Evolutionary conservation across 139 green algal genomes (phyloP).

Genomic region (Chlamydomonas sphaeroides): DNA sequence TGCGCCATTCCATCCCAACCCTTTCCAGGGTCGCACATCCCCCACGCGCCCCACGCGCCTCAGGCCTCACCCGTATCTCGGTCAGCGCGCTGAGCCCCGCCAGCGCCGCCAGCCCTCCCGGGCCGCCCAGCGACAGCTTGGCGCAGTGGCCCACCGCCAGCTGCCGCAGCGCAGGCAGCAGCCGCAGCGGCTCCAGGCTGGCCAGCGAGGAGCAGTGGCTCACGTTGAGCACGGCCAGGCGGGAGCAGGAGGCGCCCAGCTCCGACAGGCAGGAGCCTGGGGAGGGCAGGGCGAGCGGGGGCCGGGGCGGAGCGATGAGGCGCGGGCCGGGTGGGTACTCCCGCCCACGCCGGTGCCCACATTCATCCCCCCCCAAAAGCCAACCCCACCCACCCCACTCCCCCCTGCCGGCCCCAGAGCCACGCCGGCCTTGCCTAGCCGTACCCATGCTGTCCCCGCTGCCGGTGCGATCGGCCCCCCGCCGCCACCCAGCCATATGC

Average conservation of each 20-base stretch:
- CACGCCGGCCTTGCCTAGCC: too few relatives aligned
- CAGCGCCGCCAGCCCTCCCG: neutral
- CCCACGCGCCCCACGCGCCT: too few relatives aligned
- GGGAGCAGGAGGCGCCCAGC: neutral
- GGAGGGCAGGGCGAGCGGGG: neutral
- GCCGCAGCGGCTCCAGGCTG: conserved; percentile 23
- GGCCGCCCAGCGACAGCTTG: conserved; percentile 12
- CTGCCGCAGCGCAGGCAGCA: neutral
- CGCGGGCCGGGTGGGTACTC: too few relatives aligned
- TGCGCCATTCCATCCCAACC: neutral
- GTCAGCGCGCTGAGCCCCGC: conserved; percentile 7
- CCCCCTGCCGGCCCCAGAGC: too few relatives aligned
- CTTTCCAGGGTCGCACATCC: too few relatives aligned
- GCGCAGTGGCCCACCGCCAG: conserved; percentile 16
- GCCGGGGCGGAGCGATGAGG: too few relatives aligned
- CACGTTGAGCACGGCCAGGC: conserved; percentile 13
- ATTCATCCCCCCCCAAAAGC: too few relatives aligned
- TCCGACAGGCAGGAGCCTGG: conserved; percentile 15
- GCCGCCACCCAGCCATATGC: neutral
- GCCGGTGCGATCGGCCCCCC: too few relatives aligned
- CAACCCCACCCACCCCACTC: too few relatives aligned
- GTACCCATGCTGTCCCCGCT: too few relatives aligned
- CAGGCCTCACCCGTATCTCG: conserved; percentile 1
- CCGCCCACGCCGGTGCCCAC: too few relatives aligned
- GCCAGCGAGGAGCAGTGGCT: conserved; percentile 12